Conservation (phyloP, 768 basidiomycete species). For the Boletellus sp. region DNA sequence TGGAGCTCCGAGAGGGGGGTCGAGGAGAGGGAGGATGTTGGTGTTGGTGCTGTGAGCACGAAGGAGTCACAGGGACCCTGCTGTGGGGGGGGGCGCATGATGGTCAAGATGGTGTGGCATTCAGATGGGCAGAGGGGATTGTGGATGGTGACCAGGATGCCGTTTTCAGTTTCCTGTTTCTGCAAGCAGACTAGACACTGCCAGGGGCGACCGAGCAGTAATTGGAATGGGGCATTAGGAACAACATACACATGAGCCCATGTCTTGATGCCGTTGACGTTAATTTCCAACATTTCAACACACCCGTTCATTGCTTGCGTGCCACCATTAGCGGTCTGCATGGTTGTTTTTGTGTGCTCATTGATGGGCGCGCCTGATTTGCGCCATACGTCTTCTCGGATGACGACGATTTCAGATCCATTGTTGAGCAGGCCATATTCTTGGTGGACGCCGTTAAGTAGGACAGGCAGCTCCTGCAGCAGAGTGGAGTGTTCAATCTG, state of each 20-base stretch:
- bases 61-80: background rate
- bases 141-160: background rate
- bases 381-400: constrained; percentile 15
- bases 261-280: constrained; percentile 15
- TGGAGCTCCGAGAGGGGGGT: background rate
- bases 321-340: constrained; percentile 21
- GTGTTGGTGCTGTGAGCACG: background rate
- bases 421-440: background rate
- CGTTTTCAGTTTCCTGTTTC: constrained; percentile 5
- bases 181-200: constrained; percentile 12
- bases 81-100: background rate
- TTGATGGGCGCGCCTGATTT: constrained; percentile 15
- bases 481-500: constrained; percentile 7
- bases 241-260: constrained; percentile 25
- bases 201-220: constrained; percentile 22
- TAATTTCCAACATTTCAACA: constrained; percentile 7
- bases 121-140: background rate
- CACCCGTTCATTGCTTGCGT: constrained; percentile 4
- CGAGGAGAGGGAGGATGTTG: background rate
- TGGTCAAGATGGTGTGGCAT: background rate
- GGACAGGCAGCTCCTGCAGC: background rate
- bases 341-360: constrained; percentile 13
- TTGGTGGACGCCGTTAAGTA: background rate
- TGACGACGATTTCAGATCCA: constrained; percentile 26
- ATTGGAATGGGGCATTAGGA: constrained; percentile 12